Evolutionary conservation across 495 filamentous ascomycete genomes (phyloP), one percentile per base, ranked within the genome.

Genomic region (Neurospora africana): DNA sequence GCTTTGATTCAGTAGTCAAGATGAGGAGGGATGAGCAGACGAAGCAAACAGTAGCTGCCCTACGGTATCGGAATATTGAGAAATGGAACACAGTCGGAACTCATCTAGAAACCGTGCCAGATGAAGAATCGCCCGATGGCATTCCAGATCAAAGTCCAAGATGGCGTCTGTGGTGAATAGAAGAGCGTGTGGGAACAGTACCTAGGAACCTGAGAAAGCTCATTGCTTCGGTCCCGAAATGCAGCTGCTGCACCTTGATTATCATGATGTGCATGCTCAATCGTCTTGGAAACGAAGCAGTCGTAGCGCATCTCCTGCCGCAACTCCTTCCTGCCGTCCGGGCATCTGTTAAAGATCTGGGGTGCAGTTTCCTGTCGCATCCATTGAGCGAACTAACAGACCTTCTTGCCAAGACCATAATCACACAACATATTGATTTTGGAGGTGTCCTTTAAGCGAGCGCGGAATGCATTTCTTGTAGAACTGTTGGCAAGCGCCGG

Each of bases 361-460:
- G 43, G 8, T 4, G n/a, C n/a, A 47, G n/a, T 11, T 47, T 23
- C n/a, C n/a, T n/a, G n/a, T n/a, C n/a, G n/a, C n/a, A n/a, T n/a
- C n/a, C n/a, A n/a, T n/a, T n/a, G n/a, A n/a, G n/a, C n/a, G n/a
- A n/a, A n/a, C n/a, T n/a, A 44, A 44, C 41, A 44, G 7, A 23
- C 4, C 21, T 11, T 13, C 4, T 9, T 2, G 44, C 44, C 44
- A 53, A 53, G 44, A 53, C 44, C n/a, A 4, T 0, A 13, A 0
- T 0, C 21, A 2, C 0, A 53, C 44, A 53, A 53, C 9, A 53
- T 23, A 27, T 5, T 5, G 0, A 27, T 23, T 13, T 27, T 4
- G 2, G 41, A 44, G 10, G 7, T 11, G 44, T 10, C 21, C 3
- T n/a, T 0, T 53, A 0, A 27, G 17, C 41, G 0, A 1, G 2